These are phyloP conservation scores for Hyaloperonospora arabidopsidis DNA, from an alignment of 352 stramenopile genomes.

Conservation along the genomic window DNA sequence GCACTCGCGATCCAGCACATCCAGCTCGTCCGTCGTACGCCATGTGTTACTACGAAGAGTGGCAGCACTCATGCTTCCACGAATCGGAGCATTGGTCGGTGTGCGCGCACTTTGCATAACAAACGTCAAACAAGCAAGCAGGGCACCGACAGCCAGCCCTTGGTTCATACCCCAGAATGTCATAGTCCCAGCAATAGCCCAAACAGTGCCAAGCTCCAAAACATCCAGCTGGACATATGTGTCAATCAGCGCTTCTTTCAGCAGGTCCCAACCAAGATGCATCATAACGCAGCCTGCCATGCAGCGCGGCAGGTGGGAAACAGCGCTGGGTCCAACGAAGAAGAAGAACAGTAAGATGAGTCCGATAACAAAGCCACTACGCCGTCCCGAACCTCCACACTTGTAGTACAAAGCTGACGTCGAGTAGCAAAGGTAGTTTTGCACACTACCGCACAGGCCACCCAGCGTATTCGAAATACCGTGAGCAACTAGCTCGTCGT, in stretches of 20 bases:
- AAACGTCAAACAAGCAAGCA: constrained; percentile 87
- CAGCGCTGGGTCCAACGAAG: constrained; percentile 77
- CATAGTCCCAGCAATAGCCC: constrained; percentile 87
- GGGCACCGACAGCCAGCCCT: constrained; percentile 76
- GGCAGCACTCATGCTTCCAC: constrained; percentile 87
- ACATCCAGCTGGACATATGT: constrained; percentile 83
- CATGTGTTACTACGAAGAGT: constrained; percentile 78
- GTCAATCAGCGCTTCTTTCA: constrained; percentile 85
- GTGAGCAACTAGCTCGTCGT: constrained; percentile 88
- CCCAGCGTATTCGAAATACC: constrained; percentile 86
- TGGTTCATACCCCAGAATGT: constrained; percentile 90
- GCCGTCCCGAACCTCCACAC: constrained; percentile 66
- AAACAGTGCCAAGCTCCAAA: constrained; percentile 88
- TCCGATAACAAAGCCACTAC: constrained; percentile 55
- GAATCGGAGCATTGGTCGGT: constrained; percentile 81
- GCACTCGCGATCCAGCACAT: constrained; percentile 64
- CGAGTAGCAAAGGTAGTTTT: constrained; percentile 89
- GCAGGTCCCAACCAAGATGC: constrained; percentile 87
- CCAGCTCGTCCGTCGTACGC: constrained; percentile 72
- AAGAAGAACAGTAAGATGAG: constrained; percentile 81
- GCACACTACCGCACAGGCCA: constrained; percentile 80
- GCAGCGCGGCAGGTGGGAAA: constrained; percentile 84
- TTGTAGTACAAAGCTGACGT: constrained; percentile 86
- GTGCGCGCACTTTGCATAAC: constrained; percentile 80
- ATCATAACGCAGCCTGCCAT: constrained; percentile 91